Evolutionary conservation across 352 stramenopile genomes (phyloP), one percentile per base, ranked within the genome.

Genomic region (Phytophthora boehmeriae): DNA sequence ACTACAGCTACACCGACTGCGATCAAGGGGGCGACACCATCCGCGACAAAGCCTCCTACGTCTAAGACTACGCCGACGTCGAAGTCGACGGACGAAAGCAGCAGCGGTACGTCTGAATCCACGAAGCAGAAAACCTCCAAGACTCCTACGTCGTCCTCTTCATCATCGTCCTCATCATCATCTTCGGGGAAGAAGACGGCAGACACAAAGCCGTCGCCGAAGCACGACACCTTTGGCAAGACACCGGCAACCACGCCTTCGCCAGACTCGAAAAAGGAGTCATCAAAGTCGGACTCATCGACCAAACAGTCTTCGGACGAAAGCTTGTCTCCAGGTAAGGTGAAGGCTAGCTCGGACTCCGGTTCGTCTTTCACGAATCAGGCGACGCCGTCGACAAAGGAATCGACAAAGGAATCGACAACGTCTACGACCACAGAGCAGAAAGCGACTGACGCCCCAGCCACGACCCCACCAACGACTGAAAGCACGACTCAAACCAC

Each of bases 291-390:
- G 6, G 14, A 11, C 2, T 39, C 34, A 17, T 44, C 38, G 9
- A 22, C n/a, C 13, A 44, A 44, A 17, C 38, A 44, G 38, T 19
- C 38, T 4, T 44, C 38, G 4, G 38, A 44, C 9, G 38, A 22
- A 9, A 44, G 38, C 19, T 44, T 17, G 34, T 41, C 25, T 19
- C 55, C 68, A 0, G 55, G 62, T 11, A 72, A 60, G 30, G 68
- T 76, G 17, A 73, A 66, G 35, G 63, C 68, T 0, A 76, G 68
- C 36, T 73, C 68, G 19, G 63, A 54, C 10, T 67, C 41, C 23
- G 68, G 68, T 36, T 76, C 68, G 9, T 56, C 44, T 9, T 76
- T 76, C 28, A 27, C 44, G 36, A 76, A 73, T 35, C 46, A 66
- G 25, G 56, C 38, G 9, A 25, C 54, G 11, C 35, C 61, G 2